Base-by-base conservation (phyloP, 139 green algal species). In the Nannochloris sp. region DNA sequence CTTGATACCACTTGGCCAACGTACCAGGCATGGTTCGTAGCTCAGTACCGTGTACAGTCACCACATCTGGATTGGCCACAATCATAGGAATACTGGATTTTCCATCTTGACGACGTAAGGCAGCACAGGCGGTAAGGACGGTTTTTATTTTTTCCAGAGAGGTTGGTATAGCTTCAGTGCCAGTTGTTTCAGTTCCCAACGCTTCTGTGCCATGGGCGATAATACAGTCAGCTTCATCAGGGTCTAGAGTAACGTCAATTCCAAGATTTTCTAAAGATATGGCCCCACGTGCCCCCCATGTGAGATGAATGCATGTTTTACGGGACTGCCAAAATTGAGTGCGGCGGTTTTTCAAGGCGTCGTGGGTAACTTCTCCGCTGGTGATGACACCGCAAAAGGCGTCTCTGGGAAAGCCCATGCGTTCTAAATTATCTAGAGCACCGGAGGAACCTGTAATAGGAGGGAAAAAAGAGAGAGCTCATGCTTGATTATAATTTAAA, bases 161-260 rank as follows among this genome's bases (percentile, higher is more conserved):
- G 27, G 14, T 25, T 15, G 53, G 53, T 45, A 10, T 1, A 37
- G 48, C 37, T 47, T 39, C 30, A 38, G 31, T 51, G 33, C 47
- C 62, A 30, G 61, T 71, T 1, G 33, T 60, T 13, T 51, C 48
- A 25, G 8, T 39, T 3, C 69, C 81, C 3, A 92, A 6, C 1
- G 75, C 85, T 65, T 97, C 84, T 14, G 88, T 94, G 63, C 92
- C 92, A 64, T 97, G 91, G 2, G 83, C 87, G 30, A 98, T 63
- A 9, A 97, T 79, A 74, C 97, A 96, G 30, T 96, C 86, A 0
- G 85, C 79, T 19, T 92, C 70, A 4, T 60, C 58, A 8, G 76
- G 72, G 4, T 77, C n/a, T 5, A 24, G 23, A 4, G 81, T 77
- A n/a, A 86, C 72, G 71, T 88, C 31, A 0, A 93, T 61, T 0